Conservation (phyloP, 306 rosid genomes). For the Dryas alaskensis region DNA sequence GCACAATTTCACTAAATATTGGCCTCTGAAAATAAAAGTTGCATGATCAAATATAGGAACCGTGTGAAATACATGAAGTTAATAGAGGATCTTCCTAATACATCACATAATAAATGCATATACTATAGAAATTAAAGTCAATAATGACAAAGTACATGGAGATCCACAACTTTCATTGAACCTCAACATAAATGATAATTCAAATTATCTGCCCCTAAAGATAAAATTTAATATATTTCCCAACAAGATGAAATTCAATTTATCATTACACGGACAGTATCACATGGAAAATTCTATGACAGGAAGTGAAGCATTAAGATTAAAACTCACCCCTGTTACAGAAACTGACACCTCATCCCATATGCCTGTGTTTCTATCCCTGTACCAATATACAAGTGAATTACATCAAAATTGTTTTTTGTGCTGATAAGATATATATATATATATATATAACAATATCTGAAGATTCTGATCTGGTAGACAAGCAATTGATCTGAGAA, state of each 20-base stretch:
- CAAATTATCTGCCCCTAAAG: neutral
- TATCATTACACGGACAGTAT: neutral
- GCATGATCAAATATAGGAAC: neutral
- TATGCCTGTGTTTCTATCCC: constrained; percentile 98
- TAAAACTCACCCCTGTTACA: constrained; percentile 76
- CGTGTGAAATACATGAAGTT: neutral
- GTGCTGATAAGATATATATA: neutral
- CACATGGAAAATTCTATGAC: constrained; percentile 6
- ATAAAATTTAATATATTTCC: neutral
- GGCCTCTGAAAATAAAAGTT: neutral
- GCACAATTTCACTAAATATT: neutral
- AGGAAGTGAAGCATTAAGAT: constrained; percentile 21
- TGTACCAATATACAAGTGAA: constrained; percentile 37
- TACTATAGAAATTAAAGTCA: neutral
- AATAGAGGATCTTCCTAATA: neutral
- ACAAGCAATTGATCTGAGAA: neutral
- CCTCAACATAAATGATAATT: neutral
- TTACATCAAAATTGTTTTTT: constrained; percentile 16
- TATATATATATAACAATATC: neutral
- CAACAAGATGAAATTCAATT: neutral
- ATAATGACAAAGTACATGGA: neutral
- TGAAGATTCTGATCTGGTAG: neutral
- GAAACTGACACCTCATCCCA: constrained; percentile 93
- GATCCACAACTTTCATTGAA: neutral
- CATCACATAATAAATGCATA: neutral